Conservation (phyloP, 2,329 filamentous ascomycete species). For the Neocucurbitaria cava region DNA sequence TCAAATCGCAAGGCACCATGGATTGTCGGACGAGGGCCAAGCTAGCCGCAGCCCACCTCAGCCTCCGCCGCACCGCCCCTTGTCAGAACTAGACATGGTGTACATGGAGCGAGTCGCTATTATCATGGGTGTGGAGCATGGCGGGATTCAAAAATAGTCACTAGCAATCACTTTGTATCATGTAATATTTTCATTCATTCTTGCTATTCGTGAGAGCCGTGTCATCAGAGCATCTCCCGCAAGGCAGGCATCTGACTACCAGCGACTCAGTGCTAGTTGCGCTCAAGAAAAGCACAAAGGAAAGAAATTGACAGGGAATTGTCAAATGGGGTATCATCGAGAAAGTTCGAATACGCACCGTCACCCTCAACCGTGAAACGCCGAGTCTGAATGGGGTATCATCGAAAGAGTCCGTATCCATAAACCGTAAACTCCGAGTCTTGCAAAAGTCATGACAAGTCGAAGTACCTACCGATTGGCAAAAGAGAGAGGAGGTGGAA, state of each 20-base stretch:
- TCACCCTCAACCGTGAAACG: conserved; percentile 5
- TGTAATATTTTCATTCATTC: conserved; percentile 8
- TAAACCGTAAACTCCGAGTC: conserved; percentile 6
- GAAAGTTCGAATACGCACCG: conserved; percentile 27
- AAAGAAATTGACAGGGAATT: conserved; percentile 13
- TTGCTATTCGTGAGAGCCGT: conserved; percentile 17
- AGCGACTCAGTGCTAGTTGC: conserved; percentile 9
- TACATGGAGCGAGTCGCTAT: neutral
- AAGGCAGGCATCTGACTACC: conserved; percentile 5
- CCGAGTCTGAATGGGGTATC: conserved; percentile 40
- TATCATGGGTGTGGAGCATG: neutral
- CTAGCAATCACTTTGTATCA: neutral
- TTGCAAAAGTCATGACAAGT: conserved; percentile 20
- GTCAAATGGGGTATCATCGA: conserved; percentile 34
- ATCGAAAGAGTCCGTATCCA: conserved; percentile 24
- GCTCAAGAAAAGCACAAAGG: conserved; percentile 9
- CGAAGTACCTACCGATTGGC: conserved; percentile 27
- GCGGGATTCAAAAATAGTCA: neutral
- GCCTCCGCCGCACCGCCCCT: conserved; percentile 23
- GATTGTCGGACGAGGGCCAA: conserved; percentile 26
- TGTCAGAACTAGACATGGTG: conserved; percentile 4
- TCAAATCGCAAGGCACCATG: conserved; percentile 32
- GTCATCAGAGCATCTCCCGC: neutral
- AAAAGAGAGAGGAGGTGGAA: conserved; percentile 6
- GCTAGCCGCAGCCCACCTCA: conserved; percentile 36